phyloP scores from a whole-genome alignment of 73 alveolate species.

The Tetrahymena elliotti region DNA sequence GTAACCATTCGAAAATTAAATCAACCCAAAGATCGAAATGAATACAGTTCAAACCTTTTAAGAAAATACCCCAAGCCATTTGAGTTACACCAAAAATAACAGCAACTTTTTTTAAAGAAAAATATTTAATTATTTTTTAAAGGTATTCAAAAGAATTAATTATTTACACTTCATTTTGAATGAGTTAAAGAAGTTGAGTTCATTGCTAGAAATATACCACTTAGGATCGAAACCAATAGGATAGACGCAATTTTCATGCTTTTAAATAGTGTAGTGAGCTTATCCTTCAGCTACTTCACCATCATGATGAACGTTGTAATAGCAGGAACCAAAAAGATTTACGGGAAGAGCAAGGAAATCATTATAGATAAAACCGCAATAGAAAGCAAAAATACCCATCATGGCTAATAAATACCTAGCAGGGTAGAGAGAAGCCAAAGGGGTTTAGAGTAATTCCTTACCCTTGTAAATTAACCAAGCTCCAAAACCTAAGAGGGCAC shows the following conservation, averaged over 20 bases:
- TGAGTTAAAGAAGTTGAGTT: conserved; percentile 83
- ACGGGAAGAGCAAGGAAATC: conserved; percentile 92
- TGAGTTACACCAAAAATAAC: conserved; percentile 92
- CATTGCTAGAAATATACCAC: conserved; percentile 88
- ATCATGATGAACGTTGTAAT: conserved; percentile 43
- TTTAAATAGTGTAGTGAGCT: conserved; percentile 34
- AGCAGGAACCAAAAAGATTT: conserved; percentile 75
- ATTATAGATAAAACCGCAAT: conserved; percentile 91
- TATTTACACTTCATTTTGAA: conserved; percentile 80
- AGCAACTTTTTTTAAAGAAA: conserved; percentile 35
- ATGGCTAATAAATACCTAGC: conserved; percentile 74
- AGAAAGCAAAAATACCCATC: conserved; percentile 92
- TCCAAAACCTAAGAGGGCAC: conserved; percentile 63
- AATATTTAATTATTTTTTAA: too few species aligned
- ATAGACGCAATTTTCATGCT: conserved; percentile 54
- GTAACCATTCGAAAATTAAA: conserved; percentile 86
- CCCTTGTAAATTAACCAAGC: conserved; percentile 55
- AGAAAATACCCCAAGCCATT: conserved; percentile 88
- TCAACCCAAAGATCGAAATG: conserved; percentile 75
- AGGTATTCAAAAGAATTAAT: not conserved
- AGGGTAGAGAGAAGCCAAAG: conserved; percentile 49
- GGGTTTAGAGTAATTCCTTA: conserved; percentile 40
- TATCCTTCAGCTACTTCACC: not conserved
- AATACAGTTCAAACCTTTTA: conserved; percentile 81
- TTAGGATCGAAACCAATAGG: conserved; percentile 95